phyloP scores from a whole-genome alignment of 306 rosid genomes.

The Trifolium fragiferum region DNA sequence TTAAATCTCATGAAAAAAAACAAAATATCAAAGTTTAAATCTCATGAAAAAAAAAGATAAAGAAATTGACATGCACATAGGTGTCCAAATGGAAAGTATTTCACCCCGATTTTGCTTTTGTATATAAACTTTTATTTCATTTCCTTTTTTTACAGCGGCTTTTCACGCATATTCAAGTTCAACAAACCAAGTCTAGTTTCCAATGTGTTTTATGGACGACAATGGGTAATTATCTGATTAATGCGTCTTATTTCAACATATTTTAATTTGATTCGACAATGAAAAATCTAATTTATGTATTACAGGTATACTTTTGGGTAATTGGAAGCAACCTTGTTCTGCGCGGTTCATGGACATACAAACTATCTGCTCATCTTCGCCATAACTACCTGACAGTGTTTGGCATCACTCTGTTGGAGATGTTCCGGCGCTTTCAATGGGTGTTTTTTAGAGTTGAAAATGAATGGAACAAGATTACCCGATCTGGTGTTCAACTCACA shows the following conservation, averaged over 20 bases:
- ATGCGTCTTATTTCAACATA: background rate
- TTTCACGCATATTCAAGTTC: slow-evolving; percentile 91
- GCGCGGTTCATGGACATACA: slow-evolving; percentile 95
- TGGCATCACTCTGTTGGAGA: slow-evolving; percentile 75
- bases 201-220: slow-evolving; percentile 67
- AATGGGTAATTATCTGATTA: slow-evolving; percentile 65
- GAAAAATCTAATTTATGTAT: slow-evolving; percentile 26
- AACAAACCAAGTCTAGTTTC: slow-evolving; percentile 63
- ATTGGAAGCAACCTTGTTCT: slow-evolving; percentile 84
- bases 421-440: slow-evolving; percentile 95
- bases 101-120: background rate
- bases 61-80: slow-evolving; percentile 2
- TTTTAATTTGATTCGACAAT: slow-evolving; percentile 30
- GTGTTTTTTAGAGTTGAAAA: slow-evolving; percentile 92
- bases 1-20: background rate
- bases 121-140: slow-evolving; percentile 25
- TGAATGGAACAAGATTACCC: slow-evolving; percentile 80
- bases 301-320: slow-evolving; percentile 89
- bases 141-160: slow-evolving; percentile 60
- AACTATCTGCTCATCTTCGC: slow-evolving; percentile 94
- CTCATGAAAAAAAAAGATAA: background rate
- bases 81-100: slow-evolving; percentile 20
- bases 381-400: slow-evolving; percentile 93
- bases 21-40: too few species aligned
- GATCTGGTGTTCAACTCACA: slow-evolving; percentile 68